These are phyloP conservation scores for Tulasnella sp. DNA, from an alignment of 768 basidiomycete genomes.

Conservation along the genomic window DNA sequence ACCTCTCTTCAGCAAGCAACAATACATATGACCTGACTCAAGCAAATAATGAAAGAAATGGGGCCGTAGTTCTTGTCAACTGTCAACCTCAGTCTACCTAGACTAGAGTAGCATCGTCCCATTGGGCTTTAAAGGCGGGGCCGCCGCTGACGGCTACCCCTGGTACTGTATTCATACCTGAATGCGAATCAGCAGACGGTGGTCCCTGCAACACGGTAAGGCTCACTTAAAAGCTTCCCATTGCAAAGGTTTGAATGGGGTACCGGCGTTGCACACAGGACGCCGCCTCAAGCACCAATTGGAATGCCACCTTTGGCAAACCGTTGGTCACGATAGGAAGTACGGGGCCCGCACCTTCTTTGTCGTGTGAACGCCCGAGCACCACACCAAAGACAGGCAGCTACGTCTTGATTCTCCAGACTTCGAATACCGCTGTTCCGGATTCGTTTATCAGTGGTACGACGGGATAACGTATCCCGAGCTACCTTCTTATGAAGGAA, in stretches of 20 bases:
- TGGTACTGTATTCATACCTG: background rate
- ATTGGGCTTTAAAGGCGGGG: background rate
- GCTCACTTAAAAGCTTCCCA: background rate
- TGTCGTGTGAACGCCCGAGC: background rate
- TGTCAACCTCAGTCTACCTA: background rate
- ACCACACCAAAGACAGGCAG: background rate
- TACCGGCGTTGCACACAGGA: background rate
- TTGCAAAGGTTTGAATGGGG: background rate
- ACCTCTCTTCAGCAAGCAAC: background rate
- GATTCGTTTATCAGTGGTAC: background rate
- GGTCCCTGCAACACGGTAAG: background rate
- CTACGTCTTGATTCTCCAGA: background rate
- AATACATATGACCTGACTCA: background rate
- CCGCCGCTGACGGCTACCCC: background rate
- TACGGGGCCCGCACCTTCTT: background rate
- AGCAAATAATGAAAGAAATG: background rate
- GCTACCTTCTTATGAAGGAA: background rate
- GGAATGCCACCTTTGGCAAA: background rate
- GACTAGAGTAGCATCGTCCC: background rate
- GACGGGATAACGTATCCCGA: background rate
- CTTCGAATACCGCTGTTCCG: background rate
- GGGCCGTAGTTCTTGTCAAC: background rate
- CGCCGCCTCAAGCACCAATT: background rate
- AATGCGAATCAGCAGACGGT: background rate
- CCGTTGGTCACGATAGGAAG: background rate